Base-by-base conservation (phyloP, 768 basidiomycete genomes). In the Russula virescens region DNA sequence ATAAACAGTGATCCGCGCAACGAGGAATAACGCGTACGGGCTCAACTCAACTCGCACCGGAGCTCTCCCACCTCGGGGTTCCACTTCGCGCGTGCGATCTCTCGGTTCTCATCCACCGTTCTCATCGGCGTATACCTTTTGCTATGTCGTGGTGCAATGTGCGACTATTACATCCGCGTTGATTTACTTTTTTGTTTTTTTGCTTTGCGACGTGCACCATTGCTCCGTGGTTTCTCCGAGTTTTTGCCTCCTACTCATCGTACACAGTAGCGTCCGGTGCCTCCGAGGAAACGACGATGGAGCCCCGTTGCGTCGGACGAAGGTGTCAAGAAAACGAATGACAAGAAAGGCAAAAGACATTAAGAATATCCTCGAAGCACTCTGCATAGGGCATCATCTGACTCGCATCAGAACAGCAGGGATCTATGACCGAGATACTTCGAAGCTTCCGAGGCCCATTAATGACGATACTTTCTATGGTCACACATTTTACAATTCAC, bases 141-240 rank as follows among this genome's bases (percentile, higher is more conserved):
- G 16, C 16, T 11, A 16, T 45, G 34, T 35, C 25, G 38, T 38
- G 5, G 31, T 31, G 31, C 31, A n/a, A 31, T 31, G 31, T 31
- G 31, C 31, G 8, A 31, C 31, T 31, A 8, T 8, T n/a, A n/a
- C 31, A 4, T 8, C 31, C 5, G 31, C 31, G 31, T 31, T 8
- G 3, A 4, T 8, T 31, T 31, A 31, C 31, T 31, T 8, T 31
- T 8, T 8, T 31, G 31, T 31, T 31, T 31, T 31, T 31, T 31
- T 31, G 31, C 8, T 31, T 31, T 31, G 8, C 31, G 3, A 8
- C 8, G 31, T 31, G 31, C 8, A 8, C 23, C 13, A 38, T 57
- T 47, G 43, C 23, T 31, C 56, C 57, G 52, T 31, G 25, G 38
- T 48, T 58, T 59, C 26, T 18, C 62, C 62, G 62, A 59, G 23